Percentiles rank a stretch among this genome's conserved stretches.
Conservation (phyloP, 2,329 filamentous ascomycete species). For the Penicillium rolfsii region DNA sequence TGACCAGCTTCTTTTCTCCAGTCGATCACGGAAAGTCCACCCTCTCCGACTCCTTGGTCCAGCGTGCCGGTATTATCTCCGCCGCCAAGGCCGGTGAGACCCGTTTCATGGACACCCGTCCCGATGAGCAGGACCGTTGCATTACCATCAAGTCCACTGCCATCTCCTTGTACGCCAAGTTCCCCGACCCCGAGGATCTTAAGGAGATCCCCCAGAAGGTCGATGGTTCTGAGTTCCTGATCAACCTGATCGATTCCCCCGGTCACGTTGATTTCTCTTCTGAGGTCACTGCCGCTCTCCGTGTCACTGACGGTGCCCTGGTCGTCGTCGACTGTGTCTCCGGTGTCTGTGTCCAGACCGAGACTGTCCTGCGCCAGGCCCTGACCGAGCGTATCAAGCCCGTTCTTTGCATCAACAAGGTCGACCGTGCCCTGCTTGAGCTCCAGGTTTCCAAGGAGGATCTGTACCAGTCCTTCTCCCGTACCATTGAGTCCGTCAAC, state of each 20-base stretch:
- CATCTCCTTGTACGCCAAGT: slow-evolving; percentile 93
- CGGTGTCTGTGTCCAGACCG: slow-evolving; percentile 99
- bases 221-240: slow-evolving; percentile 94
- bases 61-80: slow-evolving; percentile 99
- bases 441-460: slow-evolving; percentile 99
- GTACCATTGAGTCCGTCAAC: slow-evolving; percentile 99
- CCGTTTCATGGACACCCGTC: slow-evolving; percentile 94
- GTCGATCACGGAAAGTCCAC: slow-evolving; percentile 99
- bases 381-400: slow-evolving; percentile 99
- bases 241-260: slow-evolving; percentile 99
- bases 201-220: slow-evolving; percentile 92
- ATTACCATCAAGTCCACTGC: slow-evolving; percentile 99
- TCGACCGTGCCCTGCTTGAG: slow-evolving; percentile 98
- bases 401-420: slow-evolving; percentile 99
- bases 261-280: slow-evolving; percentile 99
- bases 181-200: slow-evolving; percentile 79
- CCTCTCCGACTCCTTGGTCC: slow-evolving; percentile 97
- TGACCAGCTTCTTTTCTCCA: slow-evolving; percentile 34
- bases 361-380: slow-evolving; percentile 98
- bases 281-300: slow-evolving; percentile 97
- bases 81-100: slow-evolving; percentile 94
- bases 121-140: slow-evolving; percentile 98
- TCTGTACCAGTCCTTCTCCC: slow-evolving; percentile 98
- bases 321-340: slow-evolving; percentile 99
- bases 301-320: slow-evolving; percentile 99